Percentiles rank a stretch among this genome's conserved stretches.
Evolutionary conservation across 768 basidiomycete genomes (phyloP).

Genomic region (Gymnopilus junonius): DNA sequence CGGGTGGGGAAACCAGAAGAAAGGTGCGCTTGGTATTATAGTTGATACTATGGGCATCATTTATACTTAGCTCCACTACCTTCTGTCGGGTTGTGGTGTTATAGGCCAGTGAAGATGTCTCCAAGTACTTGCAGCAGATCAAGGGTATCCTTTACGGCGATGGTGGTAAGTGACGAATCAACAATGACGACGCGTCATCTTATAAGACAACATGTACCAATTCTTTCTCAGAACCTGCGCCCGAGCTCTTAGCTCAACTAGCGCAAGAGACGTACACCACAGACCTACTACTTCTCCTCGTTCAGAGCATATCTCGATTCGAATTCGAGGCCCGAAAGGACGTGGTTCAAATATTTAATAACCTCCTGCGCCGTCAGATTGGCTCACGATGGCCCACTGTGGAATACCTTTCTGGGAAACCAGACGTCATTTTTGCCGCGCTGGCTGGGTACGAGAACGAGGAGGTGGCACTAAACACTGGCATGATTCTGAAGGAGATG

Average conservation of each 20-base stretch:
- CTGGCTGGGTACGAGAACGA: constrained; percentile 94
- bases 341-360: constrained; percentile 87
- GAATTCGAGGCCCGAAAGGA: constrained; percentile 95
- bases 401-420: constrained; percentile 84
- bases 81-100: neutral
- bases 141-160: constrained; percentile 89
- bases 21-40: constrained; percentile 58
- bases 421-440: constrained; percentile 77
- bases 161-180: constrained; percentile 58
- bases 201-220: neutral
- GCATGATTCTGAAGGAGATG: constrained; percentile 98
- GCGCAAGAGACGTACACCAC: constrained; percentile 95
- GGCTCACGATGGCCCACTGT: constrained; percentile 96
- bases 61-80: neutral
- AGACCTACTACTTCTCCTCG: constrained; percentile 81
- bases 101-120: constrained; percentile 88
- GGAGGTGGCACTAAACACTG: constrained; percentile 95
- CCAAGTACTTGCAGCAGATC: constrained; percentile 88
- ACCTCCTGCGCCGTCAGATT: constrained; percentile 88
- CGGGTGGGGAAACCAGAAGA: constrained; percentile 76
- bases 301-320: constrained; percentile 81
- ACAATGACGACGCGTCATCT: neutral
- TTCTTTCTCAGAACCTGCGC: constrained; percentile 65
- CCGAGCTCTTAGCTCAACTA: constrained; percentile 91
- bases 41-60: neutral